Base-by-base conservation (phyloP, 140 eudicot genomes). In the Senecio squalidus region DNA sequence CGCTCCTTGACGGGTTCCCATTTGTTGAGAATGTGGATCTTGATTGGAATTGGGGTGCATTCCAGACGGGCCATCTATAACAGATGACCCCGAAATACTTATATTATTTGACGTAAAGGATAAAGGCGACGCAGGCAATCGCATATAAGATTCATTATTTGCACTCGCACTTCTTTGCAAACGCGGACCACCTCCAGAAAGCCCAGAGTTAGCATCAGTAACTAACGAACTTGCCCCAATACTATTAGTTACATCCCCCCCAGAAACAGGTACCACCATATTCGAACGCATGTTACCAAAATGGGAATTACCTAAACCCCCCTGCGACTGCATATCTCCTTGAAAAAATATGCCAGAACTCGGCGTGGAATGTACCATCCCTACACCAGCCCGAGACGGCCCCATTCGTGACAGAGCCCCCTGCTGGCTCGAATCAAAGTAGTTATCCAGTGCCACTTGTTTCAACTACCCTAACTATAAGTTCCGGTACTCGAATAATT, bases 181-280 rank as follows among this genome's bases (percentile, higher is more conserved):
- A 60, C 75, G 89, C 17, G 90, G 95, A 3, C 96, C 80, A 26
- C 74, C 98, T 22, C 94, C 94, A 31, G 95, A 87, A 67, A 92
- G 87, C 8, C 81, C 96, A 2, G 98, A 92, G 67, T 84, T 93
- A 55, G 96, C 96, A 82, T 88, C 96, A 60, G 99, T 88, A 2
- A 93, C 94, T 67, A 88, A 67, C 36, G 99, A 93, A 70, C 96
- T 93, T 27, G 94, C 98, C 55, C 96, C 95, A 47, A 84, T 76
- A 80, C 94, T 67, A 34, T 81, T 82, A 34, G 81, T 79, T 13
- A 67, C 66, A 62, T 87, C 98, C 31, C 89, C 93, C 17, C n/a
- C n/a, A n/a, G 95, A 84, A 52, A 70, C 62, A 0, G 86, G 86
- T n/a, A n/a, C n/a, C 41, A 76, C 89, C 62, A 79, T 33, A 70